Conservation (phyloP, 2,329 filamentous ascomycete species). For the Aspergillus ruber region DNA sequence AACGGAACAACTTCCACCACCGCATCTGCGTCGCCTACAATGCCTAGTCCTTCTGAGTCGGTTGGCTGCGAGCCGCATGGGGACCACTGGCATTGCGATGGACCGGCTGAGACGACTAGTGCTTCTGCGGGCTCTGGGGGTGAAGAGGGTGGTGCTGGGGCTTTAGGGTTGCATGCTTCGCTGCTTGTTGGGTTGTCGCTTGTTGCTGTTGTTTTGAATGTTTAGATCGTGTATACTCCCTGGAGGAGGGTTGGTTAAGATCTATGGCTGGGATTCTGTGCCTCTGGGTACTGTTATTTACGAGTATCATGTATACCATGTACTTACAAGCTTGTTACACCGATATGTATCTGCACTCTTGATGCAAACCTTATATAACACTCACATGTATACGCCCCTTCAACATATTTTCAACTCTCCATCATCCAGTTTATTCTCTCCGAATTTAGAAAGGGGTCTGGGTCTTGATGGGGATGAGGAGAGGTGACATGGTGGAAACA, state of each 20-base stretch:
- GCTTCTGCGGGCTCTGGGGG: not conserved
- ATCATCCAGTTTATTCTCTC: not conserved
- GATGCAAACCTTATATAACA: no score
- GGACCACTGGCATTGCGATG: slow-evolving; percentile 19
- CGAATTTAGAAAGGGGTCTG: not conserved
- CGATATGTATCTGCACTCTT: no score
- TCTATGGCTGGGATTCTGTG: no score
- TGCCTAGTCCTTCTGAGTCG: slow-evolving; percentile 17
- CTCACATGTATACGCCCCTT: no score
- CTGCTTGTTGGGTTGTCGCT: slow-evolving; percentile 9
- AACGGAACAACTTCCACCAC: no score
- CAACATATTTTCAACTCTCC: no score
- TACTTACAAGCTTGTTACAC: no score
- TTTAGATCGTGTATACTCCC: not conserved
- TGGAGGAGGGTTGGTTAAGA: no score
- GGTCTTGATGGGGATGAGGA: not conserved
- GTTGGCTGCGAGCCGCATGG: slow-evolving; percentile 15
- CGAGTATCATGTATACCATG: no score
- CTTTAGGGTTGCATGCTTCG: slow-evolving; percentile 3
- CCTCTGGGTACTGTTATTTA: no score
- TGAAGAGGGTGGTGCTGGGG: slow-evolving; percentile 7
- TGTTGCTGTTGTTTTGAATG: slow-evolving; percentile 6
- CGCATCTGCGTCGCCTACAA: not conserved
- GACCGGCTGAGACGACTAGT: slow-evolving; percentile 5
- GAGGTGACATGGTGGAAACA: not conserved